Conservation (phyloP, 305 asterid species). For the Solanum hybrid region DNA sequence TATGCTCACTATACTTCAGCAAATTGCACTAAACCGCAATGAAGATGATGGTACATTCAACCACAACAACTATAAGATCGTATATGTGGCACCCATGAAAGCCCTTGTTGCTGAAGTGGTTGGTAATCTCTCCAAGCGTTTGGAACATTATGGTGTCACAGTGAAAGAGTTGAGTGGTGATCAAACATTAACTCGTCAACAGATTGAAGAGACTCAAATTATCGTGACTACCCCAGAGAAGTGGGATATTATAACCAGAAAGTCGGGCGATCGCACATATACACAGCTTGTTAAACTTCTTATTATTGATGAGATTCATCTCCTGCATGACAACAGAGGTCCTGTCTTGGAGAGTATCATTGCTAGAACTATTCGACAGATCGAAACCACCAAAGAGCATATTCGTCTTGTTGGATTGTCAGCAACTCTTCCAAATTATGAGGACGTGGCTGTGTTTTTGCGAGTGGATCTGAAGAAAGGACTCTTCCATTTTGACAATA, state of each 20-base stretch:
- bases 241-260: slow-evolving; percentile 97
- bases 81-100: slow-evolving; percentile 98
- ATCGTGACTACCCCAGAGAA: slow-evolving; percentile 98
- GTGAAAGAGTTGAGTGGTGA: slow-evolving; percentile 97
- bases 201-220: slow-evolving; percentile 96
- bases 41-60: slow-evolving; percentile 49
- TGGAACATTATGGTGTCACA: slow-evolving; percentile 66
- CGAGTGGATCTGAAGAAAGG: slow-evolving; percentile 74
- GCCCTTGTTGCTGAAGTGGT: slow-evolving; percentile 98
- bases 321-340: slow-evolving; percentile 90
- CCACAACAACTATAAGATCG: slow-evolving; percentile 74
- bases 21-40: slow-evolving; percentile 61
- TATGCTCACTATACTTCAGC: slow-evolving; percentile 96
- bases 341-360: slow-evolving; percentile 95
- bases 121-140: slow-evolving; percentile 82
- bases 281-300: slow-evolving; percentile 94
- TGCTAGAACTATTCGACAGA: slow-evolving; percentile 93
- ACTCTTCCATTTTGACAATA: slow-evolving; percentile 87
- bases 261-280: slow-evolving; percentile 95
- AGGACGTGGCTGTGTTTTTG: slow-evolving; percentile 79
- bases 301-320: slow-evolving; percentile 91
- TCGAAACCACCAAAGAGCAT: slow-evolving; percentile 87
- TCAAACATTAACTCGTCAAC: slow-evolving; percentile 87
- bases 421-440: slow-evolving; percentile 94
- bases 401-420: slow-evolving; percentile 94